Evolutionary conservation across 2,329 filamentous ascomycete species (phyloP).

Genomic region (Phyllosticta capitalensis): DNA sequence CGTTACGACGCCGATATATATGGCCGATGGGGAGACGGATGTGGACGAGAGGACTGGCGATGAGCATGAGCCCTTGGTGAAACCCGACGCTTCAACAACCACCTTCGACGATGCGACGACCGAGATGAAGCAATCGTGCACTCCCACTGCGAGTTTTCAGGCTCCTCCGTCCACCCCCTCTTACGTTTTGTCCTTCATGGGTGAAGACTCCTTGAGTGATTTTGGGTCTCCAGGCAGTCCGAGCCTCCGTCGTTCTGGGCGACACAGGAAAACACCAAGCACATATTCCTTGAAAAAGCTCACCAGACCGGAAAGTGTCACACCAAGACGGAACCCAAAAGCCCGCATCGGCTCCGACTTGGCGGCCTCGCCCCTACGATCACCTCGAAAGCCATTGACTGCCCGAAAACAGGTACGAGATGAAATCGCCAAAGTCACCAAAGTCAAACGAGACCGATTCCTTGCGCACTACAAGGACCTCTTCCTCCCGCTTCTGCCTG

Average conservation of each 20-base stretch:
- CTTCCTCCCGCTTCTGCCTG: conserved; percentile 39
- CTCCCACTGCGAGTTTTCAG: neutral
- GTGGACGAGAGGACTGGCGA: neutral
- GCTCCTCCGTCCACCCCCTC: neutral
- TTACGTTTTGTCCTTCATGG: neutral
- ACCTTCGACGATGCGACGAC: neutral
- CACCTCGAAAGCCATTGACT: conserved; percentile 16
- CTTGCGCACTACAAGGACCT: conserved; percentile 35
- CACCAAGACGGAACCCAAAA: neutral
- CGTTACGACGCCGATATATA: neutral
- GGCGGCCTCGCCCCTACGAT: neutral
- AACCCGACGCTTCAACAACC: neutral
- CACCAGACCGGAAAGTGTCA: neutral
- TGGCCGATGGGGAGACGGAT: neutral
- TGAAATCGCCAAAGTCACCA: conserved; percentile 33
- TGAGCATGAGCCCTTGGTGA: neutral
- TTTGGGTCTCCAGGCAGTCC: neutral
- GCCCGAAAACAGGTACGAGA: conserved; percentile 32
- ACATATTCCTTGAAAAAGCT: neutral
- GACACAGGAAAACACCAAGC: neutral
- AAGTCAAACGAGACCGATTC: conserved; percentile 37
- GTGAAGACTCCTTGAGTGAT: neutral
- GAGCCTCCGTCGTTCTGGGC: neutral
- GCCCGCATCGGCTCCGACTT: neutral
- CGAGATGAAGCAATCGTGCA: neutral